A percentile compares a stretch with the other conserved stretches of the same genome.
Evolutionary conservation across 2,329 filamentous ascomycete species (phyloP).

Genomic region (Colletotrichum aenigma): DNA sequence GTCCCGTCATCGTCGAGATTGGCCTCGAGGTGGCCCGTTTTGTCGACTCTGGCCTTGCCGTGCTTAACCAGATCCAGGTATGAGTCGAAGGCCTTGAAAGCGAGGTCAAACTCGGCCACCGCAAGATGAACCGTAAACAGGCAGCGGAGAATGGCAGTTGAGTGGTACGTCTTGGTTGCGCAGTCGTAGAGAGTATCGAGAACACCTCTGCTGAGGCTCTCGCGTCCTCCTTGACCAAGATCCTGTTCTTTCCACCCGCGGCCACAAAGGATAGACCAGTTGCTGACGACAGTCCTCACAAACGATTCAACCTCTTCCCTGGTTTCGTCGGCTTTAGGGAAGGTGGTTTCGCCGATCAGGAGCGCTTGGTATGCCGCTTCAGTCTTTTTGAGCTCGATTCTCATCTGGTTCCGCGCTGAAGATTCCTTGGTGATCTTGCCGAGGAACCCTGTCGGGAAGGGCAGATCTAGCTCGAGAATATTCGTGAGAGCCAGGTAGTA

Average conservation of each 20-base stretch:
- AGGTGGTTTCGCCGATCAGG: conserved; percentile 78
- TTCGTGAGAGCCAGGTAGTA: conserved; percentile 83
- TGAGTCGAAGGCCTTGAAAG: conserved; percentile 88
- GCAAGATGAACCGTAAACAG: conserved; percentile 88
- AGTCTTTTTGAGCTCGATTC: conserved; percentile 77
- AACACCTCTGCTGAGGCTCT: conserved; percentile 74
- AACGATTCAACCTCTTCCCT: conserved; percentile 84
- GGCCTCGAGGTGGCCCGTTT: conserved; percentile 72
- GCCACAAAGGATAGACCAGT: conserved; percentile 85
- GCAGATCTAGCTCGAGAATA: conserved; percentile 71
- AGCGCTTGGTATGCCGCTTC: conserved; percentile 81
- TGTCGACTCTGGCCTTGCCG: conserved; percentile 82
- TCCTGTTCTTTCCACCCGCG: conserved; percentile 81
- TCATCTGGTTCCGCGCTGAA: conserved; percentile 67
- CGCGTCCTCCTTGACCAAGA: conserved; percentile 80
- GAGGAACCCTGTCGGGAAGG: conserved; percentile 58
- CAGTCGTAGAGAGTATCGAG: conserved; percentile 90
- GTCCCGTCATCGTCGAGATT: conserved; percentile 80
- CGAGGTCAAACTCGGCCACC: conserved; percentile 89
- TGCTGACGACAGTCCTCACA: conserved; percentile 77
- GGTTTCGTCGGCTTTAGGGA: conserved; percentile 81
- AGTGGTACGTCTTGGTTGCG: conserved; percentile 94
- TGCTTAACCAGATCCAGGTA: conserved; percentile 89
- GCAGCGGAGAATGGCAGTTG: conserved; percentile 83
- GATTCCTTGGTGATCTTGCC: conserved; percentile 45